A percentile compares a stretch with the other conserved stretches of the same genome.
Evolutionary conservation across 306 rosid genomes (phyloP).

Genomic region (Potentilla sterilis): DNA sequence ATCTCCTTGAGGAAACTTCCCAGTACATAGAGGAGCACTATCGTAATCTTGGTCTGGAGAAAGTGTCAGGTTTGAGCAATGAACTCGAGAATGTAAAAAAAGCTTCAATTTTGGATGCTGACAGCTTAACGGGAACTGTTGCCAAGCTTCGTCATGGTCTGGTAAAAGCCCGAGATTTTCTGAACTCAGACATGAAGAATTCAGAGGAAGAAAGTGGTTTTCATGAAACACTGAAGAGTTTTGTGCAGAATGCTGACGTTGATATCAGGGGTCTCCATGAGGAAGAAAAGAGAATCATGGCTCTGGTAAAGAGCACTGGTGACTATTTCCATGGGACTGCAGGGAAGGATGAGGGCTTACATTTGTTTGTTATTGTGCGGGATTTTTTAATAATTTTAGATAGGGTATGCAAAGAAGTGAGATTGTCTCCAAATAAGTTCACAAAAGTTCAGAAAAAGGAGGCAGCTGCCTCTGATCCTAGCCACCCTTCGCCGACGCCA

Average conservation of each 20-base stretch:
- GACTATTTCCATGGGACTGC: slow-evolving; percentile 92
- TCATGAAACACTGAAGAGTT: slow-evolving; percentile 45
- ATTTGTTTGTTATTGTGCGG: slow-evolving; percentile 67
- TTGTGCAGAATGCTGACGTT: slow-evolving; percentile 65
- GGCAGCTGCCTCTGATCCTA: slow-evolving; percentile 30
- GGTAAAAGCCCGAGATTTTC: slow-evolving; percentile 54
- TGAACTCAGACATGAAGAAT: slow-evolving; percentile 44
- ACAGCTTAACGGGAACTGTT: slow-evolving; percentile 69
- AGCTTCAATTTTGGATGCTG: slow-evolving; percentile 82
- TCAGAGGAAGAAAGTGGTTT: slow-evolving; percentile 44
- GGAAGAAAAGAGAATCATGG: slow-evolving; percentile 84
- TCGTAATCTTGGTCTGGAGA: slow-evolving; percentile 65
- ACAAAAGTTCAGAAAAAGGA: slow-evolving; percentile 42
- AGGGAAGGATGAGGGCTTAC: slow-evolving; percentile 87
- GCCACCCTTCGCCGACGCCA: slow-evolving; percentile 21
- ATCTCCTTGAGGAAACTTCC: slow-evolving; percentile 43
- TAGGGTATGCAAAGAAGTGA: slow-evolving; percentile 73
- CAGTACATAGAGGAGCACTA: slow-evolving; percentile 60
- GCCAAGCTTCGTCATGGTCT: slow-evolving; percentile 64
- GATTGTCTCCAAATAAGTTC: slow-evolving; percentile 39
- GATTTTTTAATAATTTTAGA: slow-evolving; percentile 86
- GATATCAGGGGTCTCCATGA: slow-evolving; percentile 50
- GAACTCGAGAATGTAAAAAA: slow-evolving; percentile 82
- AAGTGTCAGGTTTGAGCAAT: slow-evolving; percentile 60
- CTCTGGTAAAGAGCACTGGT: slow-evolving; percentile 77